These are phyloP conservation scores for Cryptosporidium tyzzeri DNA, from an alignment of 169 alveolate species.

Conservation along the genomic window DNA sequence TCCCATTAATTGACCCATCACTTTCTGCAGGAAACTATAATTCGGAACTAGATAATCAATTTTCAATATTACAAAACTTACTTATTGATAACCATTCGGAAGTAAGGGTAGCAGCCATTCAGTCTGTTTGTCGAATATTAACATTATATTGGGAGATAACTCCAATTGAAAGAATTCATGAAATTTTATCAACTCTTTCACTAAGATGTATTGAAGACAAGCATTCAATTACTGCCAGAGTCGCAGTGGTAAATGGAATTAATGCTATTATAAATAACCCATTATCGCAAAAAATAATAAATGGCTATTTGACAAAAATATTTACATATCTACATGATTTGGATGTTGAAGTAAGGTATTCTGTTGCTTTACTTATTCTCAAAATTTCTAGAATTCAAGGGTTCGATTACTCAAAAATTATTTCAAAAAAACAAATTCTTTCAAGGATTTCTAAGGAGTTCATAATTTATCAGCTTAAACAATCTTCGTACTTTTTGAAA, in stretches of 20 bases:
- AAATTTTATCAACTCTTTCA: slow-evolving; percentile 10
- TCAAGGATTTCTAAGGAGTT: slow-evolving; percentile 65
- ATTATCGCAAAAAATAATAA: slow-evolving; percentile 23
- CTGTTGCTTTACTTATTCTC: slow-evolving; percentile 37
- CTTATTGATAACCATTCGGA: slow-evolving; percentile 35
- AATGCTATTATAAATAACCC: slow-evolving; percentile 41
- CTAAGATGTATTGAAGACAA: slow-evolving; percentile 38
- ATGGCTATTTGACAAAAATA: slow-evolving; percentile 6
- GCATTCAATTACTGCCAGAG: slow-evolving; percentile 13
- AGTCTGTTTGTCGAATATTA: slow-evolving; percentile 47
- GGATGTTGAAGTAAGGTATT: slow-evolving; percentile 49
- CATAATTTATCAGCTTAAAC: slow-evolving; percentile 44
- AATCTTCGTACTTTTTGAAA: slow-evolving; percentile 22
- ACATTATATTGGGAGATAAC: slow-evolving; percentile 67
- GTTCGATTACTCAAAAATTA: slow-evolving; percentile 35
- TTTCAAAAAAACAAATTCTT: slow-evolving; percentile 63
- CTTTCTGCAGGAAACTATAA: slow-evolving; percentile 11
- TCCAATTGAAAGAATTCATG: slow-evolving; percentile 52
- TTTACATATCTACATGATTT: slow-evolving; percentile 31
- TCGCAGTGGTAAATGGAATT: slow-evolving; percentile 59
- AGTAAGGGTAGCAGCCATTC: slow-evolving; percentile 60
- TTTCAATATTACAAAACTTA: slow-evolving; percentile 28
- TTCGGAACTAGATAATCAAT: slow-evolving; percentile 41
- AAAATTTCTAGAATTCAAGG: slow-evolving; percentile 66
- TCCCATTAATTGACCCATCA: slow-evolving; percentile 63